A percentile compares a stretch with the other conserved stretches of the same genome.
Conservation (phyloP, 2,329 filamentous ascomycete species). For the Neonectria neomacrospora region DNA sequence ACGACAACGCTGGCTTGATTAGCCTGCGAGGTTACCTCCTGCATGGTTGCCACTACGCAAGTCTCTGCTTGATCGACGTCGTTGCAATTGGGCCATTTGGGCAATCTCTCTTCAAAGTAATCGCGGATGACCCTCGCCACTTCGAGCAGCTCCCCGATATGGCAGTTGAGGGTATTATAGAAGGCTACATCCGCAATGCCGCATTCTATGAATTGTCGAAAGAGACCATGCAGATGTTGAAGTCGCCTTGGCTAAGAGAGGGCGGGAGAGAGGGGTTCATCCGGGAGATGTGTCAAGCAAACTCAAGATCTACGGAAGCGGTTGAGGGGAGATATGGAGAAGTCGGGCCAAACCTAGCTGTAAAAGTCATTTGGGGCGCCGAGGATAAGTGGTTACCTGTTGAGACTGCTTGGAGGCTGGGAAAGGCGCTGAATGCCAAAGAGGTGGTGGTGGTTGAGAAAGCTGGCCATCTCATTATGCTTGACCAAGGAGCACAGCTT, state of each 20-base stretch:
- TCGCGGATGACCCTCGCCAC: slow-evolving; percentile 48
- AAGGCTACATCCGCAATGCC: slow-evolving; percentile 54
- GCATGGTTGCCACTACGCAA: slow-evolving; percentile 50
- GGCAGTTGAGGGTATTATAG: slow-evolving; percentile 53
- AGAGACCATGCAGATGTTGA: slow-evolving; percentile 51
- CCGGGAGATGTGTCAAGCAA: slow-evolving; percentile 50
- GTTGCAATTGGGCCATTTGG: slow-evolving; percentile 57
- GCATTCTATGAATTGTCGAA: slow-evolving; percentile 44
- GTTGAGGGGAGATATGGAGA: slow-evolving; percentile 53
- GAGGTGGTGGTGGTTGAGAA: slow-evolving; percentile 48
- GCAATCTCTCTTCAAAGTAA: slow-evolving; percentile 55
- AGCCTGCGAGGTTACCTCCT: slow-evolving; percentile 52
- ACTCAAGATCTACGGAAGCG: slow-evolving; percentile 38
- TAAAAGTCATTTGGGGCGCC: slow-evolving; percentile 57
- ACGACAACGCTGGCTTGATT: slow-evolving; percentile 58
- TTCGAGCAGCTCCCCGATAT: slow-evolving; percentile 49
- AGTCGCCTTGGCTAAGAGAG: slow-evolving; percentile 48
- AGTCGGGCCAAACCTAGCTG: slow-evolving; percentile 50
- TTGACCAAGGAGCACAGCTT: slow-evolving; percentile 54
- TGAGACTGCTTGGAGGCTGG: slow-evolving; percentile 47
- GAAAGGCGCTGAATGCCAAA: slow-evolving; percentile 45
- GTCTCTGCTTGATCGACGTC: slow-evolving; percentile 56
- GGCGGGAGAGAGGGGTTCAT: slow-evolving; percentile 52
- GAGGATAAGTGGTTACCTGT: slow-evolving; percentile 57
- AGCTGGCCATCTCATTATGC: slow-evolving; percentile 58